These are phyloP conservation scores for Ogataea chonburiensis DNA, from an alignment of 805 yeast genomes.

Conservation along the genomic window DNA sequence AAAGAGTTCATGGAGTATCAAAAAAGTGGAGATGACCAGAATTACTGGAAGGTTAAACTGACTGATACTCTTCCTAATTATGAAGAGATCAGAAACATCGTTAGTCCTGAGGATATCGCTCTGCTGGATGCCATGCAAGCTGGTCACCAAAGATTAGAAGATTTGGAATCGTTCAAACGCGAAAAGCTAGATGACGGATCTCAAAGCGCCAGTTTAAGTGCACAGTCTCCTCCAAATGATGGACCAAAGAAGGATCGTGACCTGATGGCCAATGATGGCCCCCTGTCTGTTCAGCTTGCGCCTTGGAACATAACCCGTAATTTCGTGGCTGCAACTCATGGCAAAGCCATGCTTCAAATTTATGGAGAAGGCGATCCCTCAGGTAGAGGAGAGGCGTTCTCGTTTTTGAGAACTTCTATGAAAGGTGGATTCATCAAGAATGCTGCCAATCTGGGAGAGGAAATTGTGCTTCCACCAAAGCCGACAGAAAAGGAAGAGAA, in stretches of 20 bases:
- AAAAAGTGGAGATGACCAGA: conserved; percentile 90
- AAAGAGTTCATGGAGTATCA: conserved; percentile 98
- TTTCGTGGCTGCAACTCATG: conserved; percentile 90
- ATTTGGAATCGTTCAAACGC: conserved; percentile 56
- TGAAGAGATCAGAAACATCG: conserved; percentile 76
- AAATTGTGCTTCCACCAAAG: conserved; percentile 21
- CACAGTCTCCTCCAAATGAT: conserved; percentile 8
- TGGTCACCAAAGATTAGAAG: conserved; percentile 87
- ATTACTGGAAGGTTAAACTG: conserved; percentile 85
- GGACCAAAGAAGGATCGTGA: conserved; percentile 27
- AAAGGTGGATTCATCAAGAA: conserved; percentile 75
- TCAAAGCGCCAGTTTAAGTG: conserved; percentile 1
- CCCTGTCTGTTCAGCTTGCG: conserved; percentile 79
- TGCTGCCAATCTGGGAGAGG: conserved; percentile 19
- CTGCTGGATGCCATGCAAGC: conserved; percentile 88
- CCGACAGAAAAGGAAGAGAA: conserved; percentile 31
- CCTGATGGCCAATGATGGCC: conserved; percentile 47
- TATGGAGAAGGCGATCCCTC: conserved; percentile 96
- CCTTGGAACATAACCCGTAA: conserved; percentile 95
- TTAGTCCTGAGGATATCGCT: conserved; percentile 87
- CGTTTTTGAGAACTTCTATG: conserved; percentile 88
- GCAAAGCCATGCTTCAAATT: conserved; percentile 93
- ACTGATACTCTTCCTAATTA: conserved; percentile 69
- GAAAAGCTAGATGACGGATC: conserved; percentile 35
- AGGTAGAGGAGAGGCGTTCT: conserved; percentile 85